A percentile compares a stretch with the other conserved stretches of the same genome.
phyloP scores from a whole-genome alignment of 1,284 basidiomycete species.

The Sutorius eximius region DNA sequence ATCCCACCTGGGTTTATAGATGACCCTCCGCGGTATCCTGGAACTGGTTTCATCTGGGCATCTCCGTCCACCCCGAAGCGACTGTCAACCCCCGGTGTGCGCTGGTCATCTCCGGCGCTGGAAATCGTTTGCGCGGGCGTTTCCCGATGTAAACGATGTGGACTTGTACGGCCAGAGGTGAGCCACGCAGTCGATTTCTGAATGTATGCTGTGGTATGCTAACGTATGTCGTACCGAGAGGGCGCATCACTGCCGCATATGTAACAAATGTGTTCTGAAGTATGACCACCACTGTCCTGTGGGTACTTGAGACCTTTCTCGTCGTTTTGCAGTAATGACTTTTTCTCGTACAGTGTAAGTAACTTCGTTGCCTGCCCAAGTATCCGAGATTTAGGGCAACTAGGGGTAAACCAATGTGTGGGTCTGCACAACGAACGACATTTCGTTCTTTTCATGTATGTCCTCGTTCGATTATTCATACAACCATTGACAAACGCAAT shows the following conservation, averaged over 20 bases:
- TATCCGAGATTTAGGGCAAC: neutral
- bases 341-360: conserved; percentile 26
- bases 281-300: conserved; percentile 96
- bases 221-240: conserved; percentile 52
- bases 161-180: conserved; percentile 80
- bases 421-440: conserved; percentile 95
- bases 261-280: conserved; percentile 88
- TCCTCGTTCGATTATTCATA: neutral
- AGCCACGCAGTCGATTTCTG: conserved; percentile 29
- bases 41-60: conserved; percentile 56
- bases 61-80: conserved; percentile 30
- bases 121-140: conserved; percentile 52
- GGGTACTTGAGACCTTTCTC: conserved; percentile 31
- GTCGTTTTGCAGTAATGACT: conserved; percentile 3
- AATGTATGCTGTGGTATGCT: conserved; percentile 4
- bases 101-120: conserved; percentile 39
- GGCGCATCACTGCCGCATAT: conserved; percentile 93
- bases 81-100: conserved; percentile 11
- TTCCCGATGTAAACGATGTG: conserved; percentile 70
- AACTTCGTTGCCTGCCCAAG: neutral
- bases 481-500: neutral
- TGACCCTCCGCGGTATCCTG: conserved; percentile 37
- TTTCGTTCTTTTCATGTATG: conserved; percentile 91
- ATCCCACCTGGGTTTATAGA: conserved; percentile 70
- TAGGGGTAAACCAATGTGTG: conserved; percentile 97